Evolutionary conservation across 2,329 filamentous ascomycete species (phyloP), one percentile per base, ranked within the genome.

Genomic region (Ceratocystis lukuohia): DNA sequence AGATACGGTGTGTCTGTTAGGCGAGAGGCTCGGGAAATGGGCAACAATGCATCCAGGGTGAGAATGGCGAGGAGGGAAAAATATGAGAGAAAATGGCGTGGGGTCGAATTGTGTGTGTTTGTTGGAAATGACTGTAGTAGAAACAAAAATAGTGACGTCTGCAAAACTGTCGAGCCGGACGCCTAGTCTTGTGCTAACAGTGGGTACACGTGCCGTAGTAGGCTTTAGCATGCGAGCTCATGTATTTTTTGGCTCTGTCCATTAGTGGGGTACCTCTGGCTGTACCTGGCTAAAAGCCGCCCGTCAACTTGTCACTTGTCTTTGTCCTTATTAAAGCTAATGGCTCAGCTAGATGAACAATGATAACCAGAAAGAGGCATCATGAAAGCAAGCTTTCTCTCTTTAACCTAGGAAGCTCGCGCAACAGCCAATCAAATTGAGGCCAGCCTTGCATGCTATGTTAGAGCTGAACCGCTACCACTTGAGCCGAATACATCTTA

Each of bases 171-270:
- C 25, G 25, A 30, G 25, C 28, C 17, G 15, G 56, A 8, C 5
- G n/a, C 25, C 28, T 1, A 33, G 56, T 59, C n/a, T 17, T 17
- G 30, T 69, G 70, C 70, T 70, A 69, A 68, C 68, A 70, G 56
- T 30, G 28, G 56, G 56, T 59, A 59, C 56, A 15, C 8, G 56
- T 37, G 56, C 56, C 8, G 1, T 1, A 12, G 17, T 4, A 20
- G 4, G 33, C 17, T 15, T 59, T 37, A 10, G 17, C n/a, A 30
- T 17, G 17, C 17, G 7, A 59, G 33, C 1, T 8, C 28, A 20
- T 59, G 56, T 59, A 59, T 22, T 37, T 59, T 59, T 10, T 33
- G 17, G 17, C 56, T 37, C 7, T 59, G 2, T 37, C 15, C 28
- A 37, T 59, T 59, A 59, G 56, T 59, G 56, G 28, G 8, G 28